These are phyloP conservation scores for Talaromyces sp. DNA, from an alignment of 2,329 filamentous ascomycete species.

Conservation along the genomic window DNA sequence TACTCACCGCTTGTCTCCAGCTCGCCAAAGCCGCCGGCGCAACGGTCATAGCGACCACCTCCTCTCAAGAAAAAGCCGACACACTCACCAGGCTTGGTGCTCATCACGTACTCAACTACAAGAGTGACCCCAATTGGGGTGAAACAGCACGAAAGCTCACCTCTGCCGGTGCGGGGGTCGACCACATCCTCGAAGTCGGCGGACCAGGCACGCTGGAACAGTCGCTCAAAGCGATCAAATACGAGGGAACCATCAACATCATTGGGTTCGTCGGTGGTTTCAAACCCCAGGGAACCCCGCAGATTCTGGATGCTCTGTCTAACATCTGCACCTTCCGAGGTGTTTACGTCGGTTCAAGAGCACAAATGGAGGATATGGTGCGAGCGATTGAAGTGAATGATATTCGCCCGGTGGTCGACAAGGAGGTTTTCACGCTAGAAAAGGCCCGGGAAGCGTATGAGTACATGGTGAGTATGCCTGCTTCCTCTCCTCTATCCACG, in stretches of 20 bases:
- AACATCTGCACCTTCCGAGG: slow-evolving; percentile 54
- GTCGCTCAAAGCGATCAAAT: slow-evolving; percentile 50
- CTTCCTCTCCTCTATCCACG: neutral
- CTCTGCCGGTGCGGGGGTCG: slow-evolving; percentile 51
- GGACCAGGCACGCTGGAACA: slow-evolving; percentile 58
- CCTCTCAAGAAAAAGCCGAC: slow-evolving; percentile 51
- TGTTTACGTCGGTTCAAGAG: slow-evolving; percentile 52
- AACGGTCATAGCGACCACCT: slow-evolving; percentile 57
- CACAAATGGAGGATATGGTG: slow-evolving; percentile 58
- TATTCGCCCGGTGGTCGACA: slow-evolving; percentile 56
- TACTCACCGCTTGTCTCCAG: neutral
- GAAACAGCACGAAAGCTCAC: slow-evolving; percentile 49
- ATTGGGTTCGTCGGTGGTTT: slow-evolving; percentile 56
- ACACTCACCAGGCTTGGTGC: slow-evolving; percentile 55
- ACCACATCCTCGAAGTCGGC: slow-evolving; percentile 63
- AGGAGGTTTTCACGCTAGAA: slow-evolving; percentile 7
- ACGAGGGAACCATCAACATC: slow-evolving; percentile 53
- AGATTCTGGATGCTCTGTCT: slow-evolving; percentile 48
- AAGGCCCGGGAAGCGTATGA: slow-evolving; percentile 5
- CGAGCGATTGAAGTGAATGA: slow-evolving; percentile 54
- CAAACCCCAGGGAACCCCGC: slow-evolving; percentile 44
- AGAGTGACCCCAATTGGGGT: slow-evolving; percentile 56
- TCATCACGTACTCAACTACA: slow-evolving; percentile 59
- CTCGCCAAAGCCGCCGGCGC: slow-evolving; percentile 41
- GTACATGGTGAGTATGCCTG: slow-evolving; percentile 2